Evolutionary conservation across 768 basidiomycete species (phyloP).

Genomic region (Candolleomyces aberdarensis): DNA sequence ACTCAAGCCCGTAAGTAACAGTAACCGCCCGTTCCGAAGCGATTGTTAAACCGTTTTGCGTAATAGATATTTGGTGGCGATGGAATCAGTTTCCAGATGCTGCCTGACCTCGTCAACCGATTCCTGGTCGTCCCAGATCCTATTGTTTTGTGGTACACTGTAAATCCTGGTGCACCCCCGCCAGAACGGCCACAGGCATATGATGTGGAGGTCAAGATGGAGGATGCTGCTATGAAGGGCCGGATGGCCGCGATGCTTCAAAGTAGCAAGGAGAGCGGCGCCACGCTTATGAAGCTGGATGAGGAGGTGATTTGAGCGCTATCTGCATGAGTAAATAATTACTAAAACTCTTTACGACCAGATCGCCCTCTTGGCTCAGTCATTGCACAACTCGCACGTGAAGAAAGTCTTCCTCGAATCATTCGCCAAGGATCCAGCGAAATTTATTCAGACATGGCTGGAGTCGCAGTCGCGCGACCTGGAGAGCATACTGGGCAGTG

Average conservation of each 20-base stretch:
- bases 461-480: conserved; percentile 90
- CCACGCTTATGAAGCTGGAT: conserved; percentile 70
- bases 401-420: conserved; percentile 84
- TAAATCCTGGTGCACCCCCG: conserved; percentile 59
- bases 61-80: conserved; percentile 67
- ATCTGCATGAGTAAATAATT: background rate
- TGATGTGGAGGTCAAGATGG: conserved; percentile 87
- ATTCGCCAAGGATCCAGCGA: conserved; percentile 75
- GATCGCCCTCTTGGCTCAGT: conserved; percentile 84
- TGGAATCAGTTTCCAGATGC: conserved; percentile 66
- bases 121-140: conserved; percentile 78
- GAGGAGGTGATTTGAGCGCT: conserved; percentile 65
- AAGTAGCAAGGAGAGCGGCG: conserved; percentile 66
- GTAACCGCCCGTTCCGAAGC: background rate
- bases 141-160: conserved; percentile 70
- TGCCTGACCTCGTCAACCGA: conserved; percentile 85
- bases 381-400: conserved; percentile 80
- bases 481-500: conserved; percentile 86
- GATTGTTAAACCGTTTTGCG: background rate
- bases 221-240: conserved; percentile 70
- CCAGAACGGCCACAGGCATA: conserved; percentile 75
- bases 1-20: conserved; percentile 52
- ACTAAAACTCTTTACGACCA: conserved; percentile 20
- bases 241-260: conserved; percentile 72
- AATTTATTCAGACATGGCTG: conserved; percentile 87